These are phyloP conservation scores for Nidula niveotomentosa DNA, from an alignment of 1,284 basidiomycete genomes.

Conservation along the genomic window DNA sequence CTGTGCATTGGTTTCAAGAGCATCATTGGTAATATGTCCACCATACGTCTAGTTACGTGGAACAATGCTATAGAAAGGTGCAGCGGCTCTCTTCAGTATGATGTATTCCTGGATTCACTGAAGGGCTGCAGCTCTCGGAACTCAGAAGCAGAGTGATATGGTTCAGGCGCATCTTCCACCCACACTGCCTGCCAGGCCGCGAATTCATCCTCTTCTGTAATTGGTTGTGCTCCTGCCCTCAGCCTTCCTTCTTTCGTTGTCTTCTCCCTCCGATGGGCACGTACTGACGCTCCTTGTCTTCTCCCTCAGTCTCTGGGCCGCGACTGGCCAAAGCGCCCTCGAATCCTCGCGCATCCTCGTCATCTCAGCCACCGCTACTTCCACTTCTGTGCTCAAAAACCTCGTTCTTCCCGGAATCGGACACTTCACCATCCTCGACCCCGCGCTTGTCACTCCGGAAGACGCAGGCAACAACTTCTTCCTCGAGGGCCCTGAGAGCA, in stretches of 20 bases:
- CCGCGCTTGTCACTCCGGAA: slow-evolving; percentile 55
- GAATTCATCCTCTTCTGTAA: too few species aligned
- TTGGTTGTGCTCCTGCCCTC: too few species aligned
- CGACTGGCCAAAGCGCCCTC: slow-evolving; percentile 90
- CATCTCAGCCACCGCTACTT: slow-evolving; percentile 78
- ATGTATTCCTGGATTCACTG: too few species aligned
- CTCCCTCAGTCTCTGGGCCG: slow-evolving; percentile 83
- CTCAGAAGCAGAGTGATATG: too few species aligned
- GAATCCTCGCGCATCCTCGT: slow-evolving; percentile 85
- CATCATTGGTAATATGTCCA: too few species aligned
- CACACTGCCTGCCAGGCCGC: too few species aligned
- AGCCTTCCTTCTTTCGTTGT: not conserved
- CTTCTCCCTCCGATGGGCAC: not conserved
- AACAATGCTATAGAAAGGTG: too few species aligned
- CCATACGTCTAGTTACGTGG: too few species aligned
- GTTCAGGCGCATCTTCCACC: too few species aligned
- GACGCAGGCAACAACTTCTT: slow-evolving; percentile 98
- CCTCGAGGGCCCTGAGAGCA: slow-evolving; percentile 71
- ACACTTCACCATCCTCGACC: slow-evolving; percentile 87
- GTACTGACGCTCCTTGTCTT: not conserved
- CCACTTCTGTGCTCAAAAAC: slow-evolving; percentile 90
- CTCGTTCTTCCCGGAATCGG: slow-evolving; percentile 94
- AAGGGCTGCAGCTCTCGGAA: too few species aligned
- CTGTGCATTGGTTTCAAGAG: too few species aligned
- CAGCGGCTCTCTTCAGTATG: too few species aligned